Conservation (phyloP, 345 rosid genomes). For the Linum lewisii region DNA sequence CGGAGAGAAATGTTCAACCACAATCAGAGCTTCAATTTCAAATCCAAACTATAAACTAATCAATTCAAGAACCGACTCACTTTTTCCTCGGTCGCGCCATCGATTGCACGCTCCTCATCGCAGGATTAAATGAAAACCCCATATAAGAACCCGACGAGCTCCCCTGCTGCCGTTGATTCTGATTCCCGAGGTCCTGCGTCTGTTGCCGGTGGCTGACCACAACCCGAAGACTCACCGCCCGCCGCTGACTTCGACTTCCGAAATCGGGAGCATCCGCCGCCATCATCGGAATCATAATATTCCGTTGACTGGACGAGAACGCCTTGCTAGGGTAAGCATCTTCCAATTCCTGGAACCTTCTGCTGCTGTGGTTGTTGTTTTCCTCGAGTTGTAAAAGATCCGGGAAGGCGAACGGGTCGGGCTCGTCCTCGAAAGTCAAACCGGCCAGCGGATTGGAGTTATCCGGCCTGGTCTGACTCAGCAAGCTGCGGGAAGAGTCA, state of each 20-base stretch:
- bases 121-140: slow-evolving; percentile 8
- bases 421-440: slow-evolving; percentile 31
- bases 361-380: too few species aligned
- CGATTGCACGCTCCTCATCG: slow-evolving; percentile 14
- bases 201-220: slow-evolving; percentile 4
- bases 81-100: slow-evolving; percentile 50
- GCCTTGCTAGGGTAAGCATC: slow-evolving; percentile 38
- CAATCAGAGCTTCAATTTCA: too few species aligned
- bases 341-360: slow-evolving; percentile 36
- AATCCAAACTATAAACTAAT: too few species aligned
- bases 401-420: slow-evolving; percentile 26
- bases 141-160: too few species aligned
- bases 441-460: slow-evolving; percentile 25
- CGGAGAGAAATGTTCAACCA: too few species aligned
- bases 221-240: not conserved
- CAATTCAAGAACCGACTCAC: too few species aligned
- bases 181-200: not conserved
- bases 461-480: too few species aligned
- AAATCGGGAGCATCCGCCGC: not conserved
- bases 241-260: slow-evolving; percentile 20
- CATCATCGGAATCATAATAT: slow-evolving; percentile 2
- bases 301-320: slow-evolving; percentile 23
- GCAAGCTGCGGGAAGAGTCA: too few species aligned
- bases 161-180: slow-evolving; percentile 10
- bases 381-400: slow-evolving; percentile 15